Percentiles rank a stretch among this genome's conserved stretches.
phyloP scores from a whole-genome alignment of 805 yeast species.

The Wickerhamomyces mucosus region DNA sequence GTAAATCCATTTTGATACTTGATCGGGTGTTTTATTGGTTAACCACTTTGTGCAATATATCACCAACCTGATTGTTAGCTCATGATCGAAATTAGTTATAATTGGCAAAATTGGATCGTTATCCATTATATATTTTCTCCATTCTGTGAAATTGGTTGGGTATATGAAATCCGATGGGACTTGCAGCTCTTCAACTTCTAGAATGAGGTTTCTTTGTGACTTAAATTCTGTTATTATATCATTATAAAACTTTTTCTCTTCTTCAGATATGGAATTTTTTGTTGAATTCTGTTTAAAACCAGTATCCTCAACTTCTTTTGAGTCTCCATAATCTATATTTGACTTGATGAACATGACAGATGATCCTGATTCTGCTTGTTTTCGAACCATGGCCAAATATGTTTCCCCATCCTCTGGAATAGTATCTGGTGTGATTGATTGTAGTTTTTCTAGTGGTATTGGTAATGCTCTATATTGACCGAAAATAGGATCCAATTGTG shows the following conservation, averaged over 20 bases:
- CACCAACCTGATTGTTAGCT: conserved; percentile 11
- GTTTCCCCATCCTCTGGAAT: conserved; percentile 18
- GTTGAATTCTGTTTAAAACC: no score
- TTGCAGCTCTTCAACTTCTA: conserved; percentile 5
- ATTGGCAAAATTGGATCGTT: conserved; percentile 9
- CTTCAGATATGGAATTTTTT: no score
- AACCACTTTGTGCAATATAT: conserved; percentile 17
- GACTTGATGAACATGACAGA: conserved; percentile 5
- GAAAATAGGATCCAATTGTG: conserved; percentile 14
- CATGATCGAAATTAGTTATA: conserved; percentile 14
- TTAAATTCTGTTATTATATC: background rate
- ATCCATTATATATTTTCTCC: conserved; percentile 13
- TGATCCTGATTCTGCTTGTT: conserved; percentile 10
- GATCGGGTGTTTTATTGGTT: conserved; percentile 7
- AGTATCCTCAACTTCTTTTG: no score
- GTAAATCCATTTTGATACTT: conserved; percentile 13
- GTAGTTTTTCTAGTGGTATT: conserved; percentile 8
- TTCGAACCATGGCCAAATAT: conserved; percentile 19
- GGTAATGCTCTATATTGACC: conserved; percentile 20
- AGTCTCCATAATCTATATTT: conserved; percentile 4
- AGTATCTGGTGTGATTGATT: conserved; percentile 8
- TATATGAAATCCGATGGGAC: conserved; percentile 12
- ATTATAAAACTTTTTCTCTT: conserved; percentile 7
- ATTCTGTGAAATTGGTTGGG: conserved; percentile 18
- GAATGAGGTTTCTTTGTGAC: conserved; percentile 5